phyloP scores from a whole-genome alignment of 2,329 filamentous ascomycete species.

The Hypocreales sp. region DNA sequence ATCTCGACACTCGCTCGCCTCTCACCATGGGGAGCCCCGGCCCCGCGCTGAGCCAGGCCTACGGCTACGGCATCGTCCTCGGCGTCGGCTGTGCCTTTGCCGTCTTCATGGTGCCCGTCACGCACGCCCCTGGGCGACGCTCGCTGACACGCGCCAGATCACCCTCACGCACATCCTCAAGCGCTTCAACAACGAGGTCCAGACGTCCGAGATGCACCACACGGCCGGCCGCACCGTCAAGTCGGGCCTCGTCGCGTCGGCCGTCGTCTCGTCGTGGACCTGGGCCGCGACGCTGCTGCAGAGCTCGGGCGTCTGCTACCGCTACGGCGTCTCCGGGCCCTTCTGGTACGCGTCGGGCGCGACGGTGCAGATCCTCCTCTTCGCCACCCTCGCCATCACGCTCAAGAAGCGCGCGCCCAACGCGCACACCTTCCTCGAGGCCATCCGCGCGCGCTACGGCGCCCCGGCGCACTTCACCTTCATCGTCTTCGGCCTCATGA shows the following conservation, averaged over 20 bases:
- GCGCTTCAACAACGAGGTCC: slow-evolving; percentile 48
- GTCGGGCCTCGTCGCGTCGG: slow-evolving; percentile 72
- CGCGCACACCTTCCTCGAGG: slow-evolving; percentile 73
- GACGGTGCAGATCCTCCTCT: slow-evolving; percentile 75
- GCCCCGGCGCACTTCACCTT: slow-evolving; percentile 57
- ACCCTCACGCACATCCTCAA: slow-evolving; percentile 56
- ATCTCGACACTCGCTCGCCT: too few relatives aligned
- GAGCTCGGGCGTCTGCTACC: slow-evolving; percentile 67
- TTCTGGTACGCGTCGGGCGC: slow-evolving; percentile 54
- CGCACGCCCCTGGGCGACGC: not conserved
- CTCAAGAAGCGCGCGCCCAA: slow-evolving; percentile 77
- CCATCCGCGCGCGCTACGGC: slow-evolving; percentile 70
- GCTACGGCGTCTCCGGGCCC: slow-evolving; percentile 51
- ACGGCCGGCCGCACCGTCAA: slow-evolving; percentile 82
- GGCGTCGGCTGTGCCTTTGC: slow-evolving; percentile 62
- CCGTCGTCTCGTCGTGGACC: slow-evolving; percentile 88
- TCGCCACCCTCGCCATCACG: slow-evolving; percentile 82
- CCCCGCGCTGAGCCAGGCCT: slow-evolving; percentile 38
- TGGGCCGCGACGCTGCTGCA: slow-evolving; percentile 79
- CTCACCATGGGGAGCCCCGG: slow-evolving; percentile 6
- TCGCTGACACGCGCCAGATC: slow-evolving; percentile 22
- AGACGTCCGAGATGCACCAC: slow-evolving; percentile 87
- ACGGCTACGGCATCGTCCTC: slow-evolving; percentile 65
- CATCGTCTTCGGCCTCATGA: slow-evolving; percentile 68
- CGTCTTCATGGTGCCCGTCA: slow-evolving; percentile 40